These are phyloP conservation scores for Rhodomyrtus psidioides DNA, from an alignment of 441 rosid species.

Conservation along the genomic window DNA sequence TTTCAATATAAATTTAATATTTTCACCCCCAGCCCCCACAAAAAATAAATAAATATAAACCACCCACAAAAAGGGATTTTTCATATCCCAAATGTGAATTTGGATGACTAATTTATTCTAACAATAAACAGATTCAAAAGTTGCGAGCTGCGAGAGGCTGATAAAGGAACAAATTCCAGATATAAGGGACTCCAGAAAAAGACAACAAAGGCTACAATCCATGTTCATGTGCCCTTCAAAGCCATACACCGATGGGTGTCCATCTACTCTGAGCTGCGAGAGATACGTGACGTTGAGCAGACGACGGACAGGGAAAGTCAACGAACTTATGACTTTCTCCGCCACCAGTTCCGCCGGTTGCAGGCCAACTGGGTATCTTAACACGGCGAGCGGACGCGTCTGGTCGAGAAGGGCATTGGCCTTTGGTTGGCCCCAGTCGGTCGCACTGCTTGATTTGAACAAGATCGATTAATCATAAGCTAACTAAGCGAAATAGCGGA, in stretches of 20 bases:
- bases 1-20: too few relatives aligned
- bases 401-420: constrained; percentile 21
- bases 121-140: background rate
- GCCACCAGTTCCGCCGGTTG: constrained; percentile 26
- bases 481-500: background rate
- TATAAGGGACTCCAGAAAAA: constrained; percentile 53
- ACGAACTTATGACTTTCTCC: constrained; percentile 21
- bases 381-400: constrained; percentile 21
- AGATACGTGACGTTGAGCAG: constrained; percentile 31
- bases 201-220: constrained; percentile 67
- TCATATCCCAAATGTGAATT: background rate
- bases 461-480: background rate
- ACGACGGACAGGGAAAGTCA: constrained; percentile 24
- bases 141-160: background rate
- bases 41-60: too few relatives aligned
- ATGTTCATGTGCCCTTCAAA: constrained; percentile 21
- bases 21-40: too few relatives aligned
- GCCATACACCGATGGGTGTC: constrained; percentile 44
- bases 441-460: constrained; percentile 9
- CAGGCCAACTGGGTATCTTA: constrained; percentile 23
- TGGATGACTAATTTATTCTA: background rate
- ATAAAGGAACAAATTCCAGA: constrained; percentile 51
- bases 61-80: too few relatives aligned
- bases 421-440: constrained; percentile 23
- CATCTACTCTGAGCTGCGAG: constrained; percentile 49